Evolutionary conservation across 1,284 basidiomycete species (phyloP).

Genomic region (Neolentinus lepideus): DNA sequence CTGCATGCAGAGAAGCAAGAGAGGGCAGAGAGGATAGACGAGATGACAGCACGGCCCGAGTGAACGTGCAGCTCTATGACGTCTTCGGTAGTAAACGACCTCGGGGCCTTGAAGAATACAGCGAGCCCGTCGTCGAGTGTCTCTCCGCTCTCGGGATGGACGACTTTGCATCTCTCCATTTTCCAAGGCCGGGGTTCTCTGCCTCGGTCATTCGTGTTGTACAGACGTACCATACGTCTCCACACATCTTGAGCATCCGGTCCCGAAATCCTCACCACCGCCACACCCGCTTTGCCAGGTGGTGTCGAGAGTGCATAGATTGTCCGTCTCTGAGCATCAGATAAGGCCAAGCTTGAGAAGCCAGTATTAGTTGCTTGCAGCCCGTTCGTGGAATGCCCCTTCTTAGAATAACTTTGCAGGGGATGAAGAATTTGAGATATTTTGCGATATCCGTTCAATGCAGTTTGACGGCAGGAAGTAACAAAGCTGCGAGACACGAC

Average conservation of each 20-base stretch:
- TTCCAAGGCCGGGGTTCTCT: constrained; percentile 46
- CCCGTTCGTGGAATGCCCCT: background rate
- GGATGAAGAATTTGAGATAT: no score
- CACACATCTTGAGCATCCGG: constrained; percentile 59
- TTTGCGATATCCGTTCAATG: no score
- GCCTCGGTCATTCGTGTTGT: constrained; percentile 10
- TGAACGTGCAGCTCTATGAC: constrained; percentile 85
- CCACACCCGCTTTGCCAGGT: constrained; percentile 75
- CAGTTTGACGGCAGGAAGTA: no score
- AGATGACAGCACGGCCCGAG: constrained; percentile 76
- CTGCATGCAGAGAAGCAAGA: constrained; percentile 53
- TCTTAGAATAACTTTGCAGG: background rate
- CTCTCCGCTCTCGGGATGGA: constrained; percentile 56
- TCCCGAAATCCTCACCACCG: constrained; percentile 77
- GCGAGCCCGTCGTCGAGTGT: constrained; percentile 75
- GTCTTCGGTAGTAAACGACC: constrained; percentile 78
- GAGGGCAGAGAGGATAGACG: constrained; percentile 60
- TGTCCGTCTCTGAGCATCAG: constrained; percentile 60
- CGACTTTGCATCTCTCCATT: constrained; percentile 61
- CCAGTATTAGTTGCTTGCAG: background rate
- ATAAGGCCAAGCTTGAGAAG: constrained; percentile 14
- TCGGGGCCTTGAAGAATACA: constrained; percentile 74
- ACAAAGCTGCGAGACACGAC: no score
- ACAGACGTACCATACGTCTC: constrained; percentile 39
- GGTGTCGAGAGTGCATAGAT: constrained; percentile 87